Evolutionary conservation across 768 basidiomycete genomes (phyloP).

Genomic region (Suillus plorans): DNA sequence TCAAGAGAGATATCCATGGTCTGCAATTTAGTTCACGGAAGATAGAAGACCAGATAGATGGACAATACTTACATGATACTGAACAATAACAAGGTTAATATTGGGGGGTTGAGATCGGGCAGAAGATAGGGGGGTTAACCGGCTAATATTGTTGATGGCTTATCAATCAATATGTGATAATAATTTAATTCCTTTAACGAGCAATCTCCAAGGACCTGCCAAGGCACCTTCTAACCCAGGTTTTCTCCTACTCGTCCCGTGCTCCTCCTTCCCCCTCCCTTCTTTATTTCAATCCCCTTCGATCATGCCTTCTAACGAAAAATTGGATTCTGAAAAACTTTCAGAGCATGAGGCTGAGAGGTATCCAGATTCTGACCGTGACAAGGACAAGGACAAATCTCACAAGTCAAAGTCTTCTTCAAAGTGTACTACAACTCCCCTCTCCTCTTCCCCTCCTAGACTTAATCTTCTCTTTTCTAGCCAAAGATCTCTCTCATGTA

Average conservation of each 20-base stretch:
- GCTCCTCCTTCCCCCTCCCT: neutral
- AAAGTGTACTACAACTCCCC: conserved; percentile 26
- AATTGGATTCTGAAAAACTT: conserved; percentile 16
- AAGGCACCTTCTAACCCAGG: neutral
- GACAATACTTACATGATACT: neutral
- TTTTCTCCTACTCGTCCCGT: conserved; percentile 3
- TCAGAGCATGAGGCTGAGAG: conserved; percentile 20
- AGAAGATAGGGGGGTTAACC: neutral
- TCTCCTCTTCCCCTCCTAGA: conserved; percentile 6
- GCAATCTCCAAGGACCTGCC: conserved; percentile 3
- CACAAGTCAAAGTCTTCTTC: conserved; percentile 30
- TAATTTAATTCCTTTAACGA: conserved; percentile 6
- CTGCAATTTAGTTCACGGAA: conserved; percentile 4
- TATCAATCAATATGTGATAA: conserved; percentile 5
- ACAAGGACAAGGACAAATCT: conserved; percentile 11
- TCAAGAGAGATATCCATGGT: conserved; percentile 32
- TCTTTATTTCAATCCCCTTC: conserved; percentile 4
- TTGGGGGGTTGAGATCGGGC: neutral
- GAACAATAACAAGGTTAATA: neutral
- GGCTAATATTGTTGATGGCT: conserved; percentile 4
- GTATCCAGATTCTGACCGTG: conserved; percentile 14
- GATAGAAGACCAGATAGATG: conserved; percentile 1
- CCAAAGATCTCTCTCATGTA: conserved; percentile 91
- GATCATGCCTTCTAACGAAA: conserved; percentile 25
- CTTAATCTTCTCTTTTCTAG: conserved; percentile 33